Evolutionary conservation across 1,139 yeast species (phyloP), one percentile per base, ranked within the genome.

Genomic region (Geotrichum bryndzae): DNA sequence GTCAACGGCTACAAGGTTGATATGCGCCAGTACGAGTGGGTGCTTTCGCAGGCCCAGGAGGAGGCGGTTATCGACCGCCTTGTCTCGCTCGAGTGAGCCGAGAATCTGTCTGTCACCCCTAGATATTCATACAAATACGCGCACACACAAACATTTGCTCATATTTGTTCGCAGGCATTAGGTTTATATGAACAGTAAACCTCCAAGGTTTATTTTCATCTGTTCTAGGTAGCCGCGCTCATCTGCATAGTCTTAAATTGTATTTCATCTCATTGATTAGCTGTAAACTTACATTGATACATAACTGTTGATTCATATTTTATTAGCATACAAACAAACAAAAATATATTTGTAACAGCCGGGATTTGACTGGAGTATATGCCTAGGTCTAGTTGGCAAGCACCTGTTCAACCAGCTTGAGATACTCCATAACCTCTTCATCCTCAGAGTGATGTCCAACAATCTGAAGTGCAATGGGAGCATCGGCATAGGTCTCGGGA

Each of bases 1-100:
- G 63, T 58, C 0, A 70, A 67, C 0, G 75, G 71, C 0, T 77
- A 76, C 51, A 70, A 71, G 7, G 81, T 87, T 0, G 79, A 77
- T 64, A 67, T 86, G 46, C 71, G 71, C 0, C 77, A 74, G 25
- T 80, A 71, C 68, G 94, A 92, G 13, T 88, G 95, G 94, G 86
- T 85, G 70, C 90, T 91, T 38, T 27, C 58, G 13, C 7, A 11
- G 8, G 68, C 27, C 8, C 50, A 45, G 11, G 58, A 56, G 48
- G 58, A 56, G 15, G 27, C 50, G 10, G 35, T 56, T 10, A 48
- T 56, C 45, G 58, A 56, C 18, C 46, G 46, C n/a, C 46, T 41
- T 13, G 46, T 41, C 18, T 41, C 46, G 18, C 22, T 41, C 15
- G 46, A 41, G 4, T 41, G 22, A 41, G 11, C 41, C 15, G 31